Evolutionary conservation across 768 basidiomycete species (phyloP), one percentile per base, ranked within the genome.

Genomic region (Bullera alba): DNA sequence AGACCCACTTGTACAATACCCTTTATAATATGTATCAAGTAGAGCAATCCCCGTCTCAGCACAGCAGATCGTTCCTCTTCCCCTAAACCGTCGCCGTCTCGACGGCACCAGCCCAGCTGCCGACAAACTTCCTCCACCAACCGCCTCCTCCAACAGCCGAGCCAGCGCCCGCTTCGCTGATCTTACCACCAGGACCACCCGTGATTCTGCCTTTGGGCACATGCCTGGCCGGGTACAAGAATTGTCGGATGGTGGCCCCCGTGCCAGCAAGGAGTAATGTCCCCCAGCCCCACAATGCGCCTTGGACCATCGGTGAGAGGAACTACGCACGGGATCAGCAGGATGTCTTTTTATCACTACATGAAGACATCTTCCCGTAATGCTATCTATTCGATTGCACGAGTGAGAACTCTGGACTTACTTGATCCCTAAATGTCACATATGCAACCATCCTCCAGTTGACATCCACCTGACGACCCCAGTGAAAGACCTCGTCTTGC

Each of bases 361-460:
- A 23, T 39, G 17, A 25, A 36, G 28, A 28, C n/a, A n/a, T n/a
- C n/a, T n/a, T n/a, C n/a, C 4, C 32, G 15, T 17, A 44, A 17
- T 14, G 7, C 14, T 29, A 37, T 43, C 2, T 25, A 21, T 30
- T n/a, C n/a, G n/a, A n/a, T n/a, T n/a, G n/a, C n/a, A n/a, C n/a
- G n/a, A n/a, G n/a, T n/a, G n/a, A n/a, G n/a, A n/a, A n/a, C n/a
- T n/a, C n/a, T n/a, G 34, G 17, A 61, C 67, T 56, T 34, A 68
- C 70, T 46, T 72, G 70, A 62, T 72, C 70, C 39, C 68, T 48
- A 2, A 72, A 38, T 3, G 70, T 72, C 2, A 72, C 57, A 68
- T 68, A 72, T 8, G 47, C 17, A 1, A 65, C 63, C 50, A 54
- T 60, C 7, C 50, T 41, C 66, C 66, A 72, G 30, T 72, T 56